phyloP scores from a whole-genome alignment of 2,329 filamentous ascomycete species.

The Aspergillus hortae region DNA sequence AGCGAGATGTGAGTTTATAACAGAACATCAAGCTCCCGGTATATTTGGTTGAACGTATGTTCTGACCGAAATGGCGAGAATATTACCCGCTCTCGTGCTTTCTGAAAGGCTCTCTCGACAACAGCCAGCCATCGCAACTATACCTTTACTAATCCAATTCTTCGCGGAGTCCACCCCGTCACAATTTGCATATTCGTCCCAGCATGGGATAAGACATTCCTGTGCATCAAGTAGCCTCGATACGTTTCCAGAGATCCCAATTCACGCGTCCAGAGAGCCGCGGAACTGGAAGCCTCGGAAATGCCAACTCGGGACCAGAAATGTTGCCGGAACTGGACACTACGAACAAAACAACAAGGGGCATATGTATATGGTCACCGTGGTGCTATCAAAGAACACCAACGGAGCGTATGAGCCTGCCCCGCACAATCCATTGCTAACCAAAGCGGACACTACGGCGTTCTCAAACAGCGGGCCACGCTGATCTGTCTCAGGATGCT shows the following conservation, averaged over 20 bases:
- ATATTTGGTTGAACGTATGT: no score
- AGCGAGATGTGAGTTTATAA: no score
- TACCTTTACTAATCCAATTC: conserved; percentile 9
- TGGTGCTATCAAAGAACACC: conserved; percentile 43
- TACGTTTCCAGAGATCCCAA: conserved; percentile 65
- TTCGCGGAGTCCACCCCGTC: conserved; percentile 16
- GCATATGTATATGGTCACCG: conserved; percentile 45
- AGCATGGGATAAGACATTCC: conserved; percentile 10
- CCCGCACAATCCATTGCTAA: conserved; percentile 44
- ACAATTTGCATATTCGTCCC: conserved; percentile 10
- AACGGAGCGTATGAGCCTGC: conserved; percentile 48
- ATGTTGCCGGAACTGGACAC: background rate
- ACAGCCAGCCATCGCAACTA: no score
- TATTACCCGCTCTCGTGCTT: no score
- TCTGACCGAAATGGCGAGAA: no score
- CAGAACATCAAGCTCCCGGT: no score
- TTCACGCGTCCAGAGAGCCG: conserved; percentile 33
- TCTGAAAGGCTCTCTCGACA: no score
- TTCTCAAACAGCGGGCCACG: background rate
- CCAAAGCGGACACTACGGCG: background rate
- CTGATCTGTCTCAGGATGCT: background rate
- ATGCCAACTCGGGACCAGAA: conserved; percentile 7
- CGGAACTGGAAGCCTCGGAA: conserved; percentile 29
- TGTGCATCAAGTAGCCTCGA: conserved; percentile 63
- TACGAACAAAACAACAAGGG: conserved; percentile 5